phyloP scores from a whole-genome alignment of 768 basidiomycete species.

The Cubamyces lactineus region DNA sequence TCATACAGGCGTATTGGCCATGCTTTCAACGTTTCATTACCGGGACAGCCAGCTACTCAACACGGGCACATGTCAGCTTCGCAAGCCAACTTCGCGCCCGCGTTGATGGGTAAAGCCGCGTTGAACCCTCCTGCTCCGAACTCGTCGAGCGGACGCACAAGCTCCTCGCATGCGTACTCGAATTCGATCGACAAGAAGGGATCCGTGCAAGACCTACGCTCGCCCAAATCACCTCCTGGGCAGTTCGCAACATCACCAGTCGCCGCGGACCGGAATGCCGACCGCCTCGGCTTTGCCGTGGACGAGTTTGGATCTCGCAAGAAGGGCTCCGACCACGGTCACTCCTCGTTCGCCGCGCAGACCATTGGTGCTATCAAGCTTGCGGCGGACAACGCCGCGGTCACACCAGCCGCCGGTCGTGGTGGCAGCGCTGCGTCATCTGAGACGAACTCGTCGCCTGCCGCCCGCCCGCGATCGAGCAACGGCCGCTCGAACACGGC shows the following conservation, averaged over 20 bases:
- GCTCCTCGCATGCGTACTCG: conserved; percentile 24
- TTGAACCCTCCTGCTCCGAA: background rate
- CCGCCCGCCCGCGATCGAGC: conserved; percentile 38
- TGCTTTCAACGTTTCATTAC: conserved; percentile 45
- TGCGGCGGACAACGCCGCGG: background rate
- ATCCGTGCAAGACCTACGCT: conserved; percentile 16
- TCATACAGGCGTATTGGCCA: conserved; percentile 50
- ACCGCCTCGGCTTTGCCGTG: conserved; percentile 15
- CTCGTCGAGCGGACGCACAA: conserved; percentile 15
- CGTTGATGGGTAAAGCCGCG: conserved; percentile 5
- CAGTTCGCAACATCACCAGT: conserved; percentile 37
- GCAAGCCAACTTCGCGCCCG: conserved; percentile 13
- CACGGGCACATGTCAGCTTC: conserved; percentile 8
- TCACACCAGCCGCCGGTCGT: background rate
- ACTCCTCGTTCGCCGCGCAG: conserved; percentile 19
- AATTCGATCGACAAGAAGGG: conserved; percentile 20
- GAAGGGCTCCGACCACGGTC: conserved; percentile 20
- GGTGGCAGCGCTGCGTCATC: conserved; percentile 15
- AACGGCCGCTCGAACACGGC: conserved; percentile 16
- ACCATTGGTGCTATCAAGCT: conserved; percentile 29
- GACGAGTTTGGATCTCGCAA: conserved; percentile 33
- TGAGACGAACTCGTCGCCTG: conserved; percentile 13
- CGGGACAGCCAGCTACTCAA: conserved; percentile 10
- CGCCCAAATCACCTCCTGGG: conserved; percentile 27
- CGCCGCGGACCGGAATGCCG: conserved; percentile 27